phyloP scores from a whole-genome alignment of 257 asterid species.

The Scutellaria barbata region DNA sequence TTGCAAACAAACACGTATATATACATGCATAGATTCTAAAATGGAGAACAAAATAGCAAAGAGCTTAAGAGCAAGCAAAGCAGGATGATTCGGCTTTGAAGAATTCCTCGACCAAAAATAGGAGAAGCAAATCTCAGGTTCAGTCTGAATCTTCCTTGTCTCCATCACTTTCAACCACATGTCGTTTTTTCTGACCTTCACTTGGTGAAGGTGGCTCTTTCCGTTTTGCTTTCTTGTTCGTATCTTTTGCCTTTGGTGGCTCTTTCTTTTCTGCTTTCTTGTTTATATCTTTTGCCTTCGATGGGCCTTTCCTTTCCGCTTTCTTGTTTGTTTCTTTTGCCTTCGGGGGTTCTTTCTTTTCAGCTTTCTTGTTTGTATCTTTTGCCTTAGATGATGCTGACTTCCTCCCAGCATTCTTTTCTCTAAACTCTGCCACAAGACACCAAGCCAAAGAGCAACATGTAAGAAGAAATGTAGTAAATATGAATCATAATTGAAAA shows the following conservation, averaged over 20 bases:
- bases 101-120: conserved; percentile 2
- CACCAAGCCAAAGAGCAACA: background rate
- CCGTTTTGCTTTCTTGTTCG: conserved; percentile 47
- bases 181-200: conserved; percentile 42
- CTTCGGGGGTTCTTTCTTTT: conserved; percentile 28
- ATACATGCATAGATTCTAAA: conserved; percentile 2
- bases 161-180: conserved; percentile 40
- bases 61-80: background rate
- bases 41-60: background rate
- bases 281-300: conserved; percentile 28
- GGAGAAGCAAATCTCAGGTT: conserved; percentile 25
- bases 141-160: conserved; percentile 42
- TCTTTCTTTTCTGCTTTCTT: conserved; percentile 37
- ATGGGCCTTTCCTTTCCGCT: background rate
- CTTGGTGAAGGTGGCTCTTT: conserved; percentile 48
- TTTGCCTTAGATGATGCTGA: conserved; percentile 41
- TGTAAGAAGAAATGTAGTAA: background rate
- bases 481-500: background rate
- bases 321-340: conserved; percentile 44
- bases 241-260: conserved; percentile 52
- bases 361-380: conserved; percentile 50
- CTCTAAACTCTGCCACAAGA: conserved; percentile 62
- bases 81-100: too few species aligned
- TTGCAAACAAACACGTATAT: background rate
- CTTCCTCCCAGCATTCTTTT: conserved; percentile 66